Evolutionary conservation across 2,329 filamentous ascomycete species (phyloP), one percentile per base, ranked within the genome.

Genomic region (Trichoderma cornu-damae): DNA sequence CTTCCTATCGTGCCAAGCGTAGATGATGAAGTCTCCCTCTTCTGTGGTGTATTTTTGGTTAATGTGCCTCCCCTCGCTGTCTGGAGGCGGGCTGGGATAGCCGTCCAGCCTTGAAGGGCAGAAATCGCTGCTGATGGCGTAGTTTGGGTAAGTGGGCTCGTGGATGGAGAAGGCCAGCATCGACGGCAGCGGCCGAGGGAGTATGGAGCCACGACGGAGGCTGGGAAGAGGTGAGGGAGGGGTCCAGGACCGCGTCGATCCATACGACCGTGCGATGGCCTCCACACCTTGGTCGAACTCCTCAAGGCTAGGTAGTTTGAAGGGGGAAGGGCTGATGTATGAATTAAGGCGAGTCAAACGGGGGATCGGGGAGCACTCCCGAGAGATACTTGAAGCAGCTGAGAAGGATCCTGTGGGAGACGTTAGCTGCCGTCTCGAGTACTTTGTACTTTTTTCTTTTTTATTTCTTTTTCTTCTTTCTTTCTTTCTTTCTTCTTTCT

Each of bases 21-120:
- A 76, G 59, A 75, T 73, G 64, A 75, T 74, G 55, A 73, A 76
- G 62, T 75, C 73, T 14, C 73, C 72, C 60, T 76, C 72, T 59
- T 76, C 73, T 1, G 69, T 70, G 0, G 72, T 74, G 64, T 76
- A 76, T 63, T 76, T 75, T 49, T 75, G 71, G 63, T 76, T 76
- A 61, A 74, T 74, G 60, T 74, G 72, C 22, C 71, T 65, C 47
- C 69, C 70, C 60, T 74, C 70, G 11, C 65, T 65, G 30, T 73
- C 71, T 0, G 68, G 69, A 4, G 71, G 71, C 11, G 71, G 70
- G 52, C 69, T 71, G 16, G 69, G 71, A 42, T 72, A 72, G 22
- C 67, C 64, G 22, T 68, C 68, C 54, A 68, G 60, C 24, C 58
- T 58, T 16, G 61, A 50, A 26, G 62, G 57, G 22, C 54, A 53